Evolutionary conservation across 2,329 filamentous ascomycete genomes (phyloP), one percentile per base, ranked within the genome.

Genomic region (Domatiomyces globalis): DNA sequence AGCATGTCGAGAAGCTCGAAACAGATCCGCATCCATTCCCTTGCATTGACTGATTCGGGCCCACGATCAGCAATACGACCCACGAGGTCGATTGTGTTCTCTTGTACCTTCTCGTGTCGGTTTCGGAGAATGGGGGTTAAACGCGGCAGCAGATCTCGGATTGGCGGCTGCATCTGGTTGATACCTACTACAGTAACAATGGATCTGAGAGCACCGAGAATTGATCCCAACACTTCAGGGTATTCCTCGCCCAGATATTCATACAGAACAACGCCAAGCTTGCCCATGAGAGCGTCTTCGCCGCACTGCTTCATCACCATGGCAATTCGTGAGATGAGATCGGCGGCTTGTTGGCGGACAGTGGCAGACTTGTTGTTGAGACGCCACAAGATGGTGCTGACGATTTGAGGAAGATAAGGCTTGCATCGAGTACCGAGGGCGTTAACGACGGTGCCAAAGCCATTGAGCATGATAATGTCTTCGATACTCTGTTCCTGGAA

Each of bases 21-120:
- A 72, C 92, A 98, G 67, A 98, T 98, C 66, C 92, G 83, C 94
- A 98, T 98, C 92, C 92, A 98, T 70, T 98, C 92, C 63, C 92
- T 81, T 12, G 92, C 89, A 65, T 95, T 95, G 65, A 98, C 92
- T 57, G 85, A 90, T 69, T 98, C 92, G 1, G 92, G 89, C 1
- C 92, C 94, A 59, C 92, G 85, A 69, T 98, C 92, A 15, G 94
- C 92, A 61, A 98, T 96, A 75, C 92, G 90, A 51, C 92, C 92
- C 18, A 98, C 92, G 1, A 98, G 77, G 66, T 98, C 92, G 62
- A 98, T 96, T 0, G 92, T 96, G 69, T 98, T 98, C 64, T 98
- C 92, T 67, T 98, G 92, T 44, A 98, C 94, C 70, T 98, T 98
- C 66, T 98, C 92, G 71, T 98, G 92, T 57, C 92, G 85, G 71